A percentile compares a stretch with the other conserved stretches of the same genome.
Conservation (phyloP, 345 rosid species). For the Eucalyptus coolabah region DNA sequence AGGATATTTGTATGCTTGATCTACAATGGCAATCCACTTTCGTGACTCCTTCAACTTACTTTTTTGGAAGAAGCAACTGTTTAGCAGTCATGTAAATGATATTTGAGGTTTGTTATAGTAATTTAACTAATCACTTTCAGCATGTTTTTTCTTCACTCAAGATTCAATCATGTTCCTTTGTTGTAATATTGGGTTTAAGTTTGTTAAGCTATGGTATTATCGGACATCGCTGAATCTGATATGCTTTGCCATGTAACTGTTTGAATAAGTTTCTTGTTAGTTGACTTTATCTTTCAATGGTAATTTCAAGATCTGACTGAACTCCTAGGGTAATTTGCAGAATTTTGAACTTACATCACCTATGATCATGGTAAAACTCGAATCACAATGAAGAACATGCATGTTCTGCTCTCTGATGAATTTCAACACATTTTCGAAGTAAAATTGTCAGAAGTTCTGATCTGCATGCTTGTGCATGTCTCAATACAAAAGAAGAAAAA, state of each 20-base stretch:
- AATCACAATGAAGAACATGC: not conserved
- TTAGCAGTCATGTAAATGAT: not conserved
- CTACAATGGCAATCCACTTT: not conserved
- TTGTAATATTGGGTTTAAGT: not conserved
- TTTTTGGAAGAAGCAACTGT: not conserved
- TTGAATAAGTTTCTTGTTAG: not conserved
- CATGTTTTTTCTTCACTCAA: not conserved
- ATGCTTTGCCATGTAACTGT: not conserved
- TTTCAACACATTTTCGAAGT: not conserved
- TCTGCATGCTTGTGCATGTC: not conserved
- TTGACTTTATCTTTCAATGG: not conserved
- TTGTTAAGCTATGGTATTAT: not conserved
- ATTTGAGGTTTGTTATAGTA: not conserved
- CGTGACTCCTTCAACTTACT: not conserved
- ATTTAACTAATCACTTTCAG: not conserved
- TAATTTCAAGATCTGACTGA: not conserved
- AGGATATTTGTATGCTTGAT: not conserved
- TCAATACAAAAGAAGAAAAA: not conserved
- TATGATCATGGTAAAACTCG: not conserved
- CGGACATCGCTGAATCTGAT: not conserved
- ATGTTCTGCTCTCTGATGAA: not conserved
- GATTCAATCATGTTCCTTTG: not conserved
- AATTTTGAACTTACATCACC: not conserved
- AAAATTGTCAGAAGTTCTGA: not conserved
- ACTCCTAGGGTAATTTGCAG: not conserved